Evolutionary conservation across 2,329 filamentous ascomycete species (phyloP).

Genomic region (Colletotrichum somersetense): DNA sequence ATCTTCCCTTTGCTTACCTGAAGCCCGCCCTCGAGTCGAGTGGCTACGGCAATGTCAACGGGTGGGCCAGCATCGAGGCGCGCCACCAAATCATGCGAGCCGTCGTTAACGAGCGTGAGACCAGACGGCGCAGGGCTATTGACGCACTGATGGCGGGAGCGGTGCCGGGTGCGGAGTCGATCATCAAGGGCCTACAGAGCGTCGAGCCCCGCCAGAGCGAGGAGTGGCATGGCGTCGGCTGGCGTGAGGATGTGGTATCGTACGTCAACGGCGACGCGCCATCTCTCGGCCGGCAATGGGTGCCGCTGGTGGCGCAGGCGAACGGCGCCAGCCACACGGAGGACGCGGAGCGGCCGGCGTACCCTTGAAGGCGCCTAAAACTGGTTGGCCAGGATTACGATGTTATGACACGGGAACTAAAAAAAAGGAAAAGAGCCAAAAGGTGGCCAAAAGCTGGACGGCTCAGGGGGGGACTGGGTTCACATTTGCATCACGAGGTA

Average conservation of each 20-base stretch:
- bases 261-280: conserved; percentile 57
- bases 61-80: conserved; percentile 62
- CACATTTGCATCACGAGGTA: conserved; percentile 36
- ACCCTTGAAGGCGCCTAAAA: conserved; percentile 36
- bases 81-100: conserved; percentile 62
- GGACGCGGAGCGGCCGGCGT: conserved; percentile 26
- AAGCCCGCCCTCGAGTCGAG: conserved; percentile 74
- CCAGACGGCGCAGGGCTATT: conserved; percentile 61
- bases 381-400: conserved; percentile 30
- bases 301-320: conserved; percentile 49
- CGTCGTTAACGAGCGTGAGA: conserved; percentile 70
- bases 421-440: conserved; percentile 26
- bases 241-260: conserved; percentile 59
- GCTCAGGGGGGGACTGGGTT: conserved; percentile 26
- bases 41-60: conserved; percentile 64
- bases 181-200: conserved; percentile 54
- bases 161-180: conserved; percentile 52
- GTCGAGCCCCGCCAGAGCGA: conserved; percentile 56
- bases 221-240: conserved; percentile 62
- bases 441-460: background rate
- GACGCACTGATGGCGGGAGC: conserved; percentile 56
- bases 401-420: conserved; percentile 40
- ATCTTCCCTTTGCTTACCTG: conserved; percentile 76
- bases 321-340: conserved; percentile 9
- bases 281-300: conserved; percentile 59